Evolutionary conservation across 2,329 filamentous ascomycete species (phyloP), one percentile per base, ranked within the genome.

Genomic region (Fonsecaea monophora): DNA sequence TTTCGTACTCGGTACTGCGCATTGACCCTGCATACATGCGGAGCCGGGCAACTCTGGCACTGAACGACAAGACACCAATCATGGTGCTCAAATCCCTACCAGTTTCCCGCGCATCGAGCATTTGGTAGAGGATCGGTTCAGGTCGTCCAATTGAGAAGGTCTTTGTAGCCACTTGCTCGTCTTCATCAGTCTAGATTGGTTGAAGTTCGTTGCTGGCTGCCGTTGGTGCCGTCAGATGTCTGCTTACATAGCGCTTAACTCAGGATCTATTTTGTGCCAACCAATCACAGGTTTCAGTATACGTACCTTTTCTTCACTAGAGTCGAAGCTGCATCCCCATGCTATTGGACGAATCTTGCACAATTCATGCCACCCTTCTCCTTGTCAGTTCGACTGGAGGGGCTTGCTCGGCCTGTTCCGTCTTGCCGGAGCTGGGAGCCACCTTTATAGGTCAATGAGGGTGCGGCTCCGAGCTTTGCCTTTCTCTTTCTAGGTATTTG

Each of bases 211-310:
- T 32, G 30, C 30, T 32, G 30, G 30, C 30, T 32, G 18, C 15
- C 25, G 59, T 8, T 54, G 30, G 48, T 18, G 30, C 40, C 21
- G 57, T 37, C 42, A 32, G 34, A 37, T 40, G 59, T 34, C 48
- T 54, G 59, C 59, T 61, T 53, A 61, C 59, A 48, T 53, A 53
- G 59, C 34, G 35, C 32, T 61, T 61, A 37, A 61, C 59, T 61
- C 59, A 61, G 59, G 34, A 42, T 32, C 48, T 61, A 61, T 61
- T 61, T 30, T 61, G 30, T 38, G 48, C 30, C n/a, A 13, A 38
- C 59, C 59, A 61, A 61, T 61, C 59, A 61, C 10, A 40, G 8
- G n/a, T 6, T 10, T 21, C 7, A 4, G 4, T 18, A 40, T 30
- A 34, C 21, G 59, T 30, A 30, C 48, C 45, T 53, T 38, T 61